phyloP scores from a whole-genome alignment of 1,284 basidiomycete genomes.

The Leccinum pachyderme region DNA sequence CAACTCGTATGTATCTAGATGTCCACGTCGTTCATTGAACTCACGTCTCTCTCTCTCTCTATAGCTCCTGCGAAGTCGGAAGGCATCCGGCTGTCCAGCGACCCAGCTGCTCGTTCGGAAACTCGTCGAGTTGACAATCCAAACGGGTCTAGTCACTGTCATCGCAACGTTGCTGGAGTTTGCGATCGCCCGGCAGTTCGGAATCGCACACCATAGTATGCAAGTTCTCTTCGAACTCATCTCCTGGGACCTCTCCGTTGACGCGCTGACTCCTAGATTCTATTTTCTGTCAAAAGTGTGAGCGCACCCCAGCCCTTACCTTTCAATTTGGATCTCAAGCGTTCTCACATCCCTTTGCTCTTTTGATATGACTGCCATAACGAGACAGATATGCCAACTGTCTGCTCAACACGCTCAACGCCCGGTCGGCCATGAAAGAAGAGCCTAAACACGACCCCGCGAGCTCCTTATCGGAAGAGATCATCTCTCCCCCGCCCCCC shows the following conservation, averaged over 20 bases:
- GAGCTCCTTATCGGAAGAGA: neutral
- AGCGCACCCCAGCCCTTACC: neutral
- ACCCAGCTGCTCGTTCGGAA: slow-evolving; percentile 11
- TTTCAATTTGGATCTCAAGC: no score
- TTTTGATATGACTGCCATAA: neutral
- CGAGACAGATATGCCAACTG: slow-evolving; percentile 1
- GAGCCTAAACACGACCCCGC: neutral
- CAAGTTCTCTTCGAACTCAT: neutral
- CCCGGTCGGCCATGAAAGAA: neutral
- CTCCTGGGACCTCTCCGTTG: neutral
- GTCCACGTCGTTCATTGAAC: neutral
- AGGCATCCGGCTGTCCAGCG: neutral
- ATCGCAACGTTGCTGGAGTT: slow-evolving; percentile 12
- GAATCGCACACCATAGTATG: slow-evolving; percentile 10
- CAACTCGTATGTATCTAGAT: slow-evolving; percentile 2
- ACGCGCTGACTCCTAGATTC: neutral
- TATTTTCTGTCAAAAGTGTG: slow-evolving; percentile 5
- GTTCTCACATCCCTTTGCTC: no score
- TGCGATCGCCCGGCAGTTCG: slow-evolving; percentile 2
- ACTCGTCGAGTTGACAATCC: slow-evolving; percentile 16
- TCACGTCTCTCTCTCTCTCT: neutral
- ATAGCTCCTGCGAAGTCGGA: neutral
- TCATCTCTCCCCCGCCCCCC: neutral
- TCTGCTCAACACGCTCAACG: slow-evolving; percentile 3
- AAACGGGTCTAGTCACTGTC: slow-evolving; percentile 12